These are phyloP conservation scores for Pseudocercospora ulei DNA, from an alignment of 2,329 filamentous ascomycete species.

Conservation along the genomic window DNA sequence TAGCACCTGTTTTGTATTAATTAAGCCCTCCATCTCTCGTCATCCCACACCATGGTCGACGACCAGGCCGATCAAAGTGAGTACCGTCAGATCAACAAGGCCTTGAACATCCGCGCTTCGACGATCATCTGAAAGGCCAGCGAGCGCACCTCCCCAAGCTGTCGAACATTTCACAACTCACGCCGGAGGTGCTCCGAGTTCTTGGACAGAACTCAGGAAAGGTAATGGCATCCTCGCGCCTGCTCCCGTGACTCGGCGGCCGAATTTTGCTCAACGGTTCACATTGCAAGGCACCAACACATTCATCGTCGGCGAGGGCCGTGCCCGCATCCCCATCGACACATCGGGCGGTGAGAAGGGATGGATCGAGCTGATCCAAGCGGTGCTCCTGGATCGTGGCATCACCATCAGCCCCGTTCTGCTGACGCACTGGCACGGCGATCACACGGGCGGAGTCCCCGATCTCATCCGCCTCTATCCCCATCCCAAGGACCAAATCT, in stretches of 20 bases:
- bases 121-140: conserved; percentile 25
- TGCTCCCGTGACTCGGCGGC: background rate
- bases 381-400: conserved; percentile 27
- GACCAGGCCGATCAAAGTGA: conserved; percentile 23
- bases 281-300: conserved; percentile 39
- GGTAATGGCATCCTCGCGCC: conserved; percentile 1
- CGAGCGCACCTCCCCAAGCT: conserved; percentile 17
- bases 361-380: conserved; percentile 34
- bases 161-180: conserved; percentile 21
- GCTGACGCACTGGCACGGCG: conserved; percentile 41
- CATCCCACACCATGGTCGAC: conserved; percentile 11
- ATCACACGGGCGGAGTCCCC: conserved; percentile 39
- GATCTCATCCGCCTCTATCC: conserved; percentile 35
- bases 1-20: no score
- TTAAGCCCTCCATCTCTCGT: background rate
- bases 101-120: conserved; percentile 21
- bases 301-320: conserved; percentile 36
- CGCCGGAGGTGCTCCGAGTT: conserved; percentile 21
- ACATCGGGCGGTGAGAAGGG: conserved; percentile 32
- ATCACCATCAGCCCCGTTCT: conserved; percentile 39
- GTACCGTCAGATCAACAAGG: conserved; percentile 26
- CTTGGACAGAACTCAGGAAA: conserved; percentile 26
- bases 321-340: conserved; percentile 34
- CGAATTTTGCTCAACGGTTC: conserved; percentile 25
- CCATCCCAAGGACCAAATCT: conserved; percentile 29